Evolutionary conservation across 2,329 filamentous ascomycete species (phyloP).

Genomic region (Triangularia verruculosa): DNA sequence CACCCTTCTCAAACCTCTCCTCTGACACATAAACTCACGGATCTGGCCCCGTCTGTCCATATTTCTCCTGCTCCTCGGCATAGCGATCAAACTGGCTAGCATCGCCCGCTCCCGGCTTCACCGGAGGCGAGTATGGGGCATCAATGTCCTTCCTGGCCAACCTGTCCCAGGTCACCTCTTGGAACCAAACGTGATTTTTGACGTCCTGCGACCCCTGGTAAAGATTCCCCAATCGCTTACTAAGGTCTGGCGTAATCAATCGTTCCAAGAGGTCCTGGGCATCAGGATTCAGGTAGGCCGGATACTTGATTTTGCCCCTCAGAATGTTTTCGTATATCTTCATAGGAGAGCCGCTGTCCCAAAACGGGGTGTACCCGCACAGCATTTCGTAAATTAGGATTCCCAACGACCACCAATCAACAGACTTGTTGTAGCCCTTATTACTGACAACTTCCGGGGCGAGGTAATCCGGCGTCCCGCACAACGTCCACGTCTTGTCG

Average conservation of each 20-base stretch:
- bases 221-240: conserved; percentile 90
- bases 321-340: conserved; percentile 99
- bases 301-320: conserved; percentile 93
- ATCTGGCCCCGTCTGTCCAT: conserved; percentile 75
- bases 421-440: conserved; percentile 99
- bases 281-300: conserved; percentile 90
- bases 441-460: conserved; percentile 98
- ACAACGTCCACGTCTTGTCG: conserved; percentile 98
- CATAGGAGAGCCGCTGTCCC: conserved; percentile 96
- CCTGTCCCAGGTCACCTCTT: conserved; percentile 96
- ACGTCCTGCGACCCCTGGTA: conserved; percentile 89
- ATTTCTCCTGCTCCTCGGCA: conserved; percentile 92
- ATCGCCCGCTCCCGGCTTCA: conserved; percentile 89
- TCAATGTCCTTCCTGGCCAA: conserved; percentile 95
- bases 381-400: conserved; percentile 99
- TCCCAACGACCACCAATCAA: conserved; percentile 95
- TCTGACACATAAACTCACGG: conserved; percentile 63
- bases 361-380: conserved; percentile 97
- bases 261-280: conserved; percentile 89
- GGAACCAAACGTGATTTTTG: conserved; percentile 94
- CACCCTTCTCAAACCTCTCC: not conserved
- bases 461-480: conserved; percentile 94
- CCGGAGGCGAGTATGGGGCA: conserved; percentile 93
- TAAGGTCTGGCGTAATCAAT: conserved; percentile 90
- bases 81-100: conserved; percentile 98